Evolutionary conservation across 345 rosid species (phyloP), one percentile per base, ranked within the genome.

Genomic region (Nasturtium officinale): DNA sequence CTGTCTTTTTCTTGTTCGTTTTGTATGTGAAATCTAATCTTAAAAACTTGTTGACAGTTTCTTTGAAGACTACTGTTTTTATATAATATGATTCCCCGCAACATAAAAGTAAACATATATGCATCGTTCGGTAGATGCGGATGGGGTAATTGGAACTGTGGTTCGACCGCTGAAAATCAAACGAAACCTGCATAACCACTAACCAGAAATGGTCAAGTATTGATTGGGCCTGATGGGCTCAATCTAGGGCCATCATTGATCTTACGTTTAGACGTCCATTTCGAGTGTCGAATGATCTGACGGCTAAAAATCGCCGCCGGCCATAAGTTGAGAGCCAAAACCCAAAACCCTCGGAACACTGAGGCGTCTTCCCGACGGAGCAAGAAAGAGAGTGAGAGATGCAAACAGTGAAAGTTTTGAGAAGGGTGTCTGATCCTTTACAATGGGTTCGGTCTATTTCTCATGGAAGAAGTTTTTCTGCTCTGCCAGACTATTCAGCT

Each of bases 401-500:
- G 89, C 90, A 82, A 76, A 83, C 83, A 74, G 37, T 85, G 50
- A 87, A 77, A 77, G 82, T 66, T 77, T 68, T 89, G 57, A 74
- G 69, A 30, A 80, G 74, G 67, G 73, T 67, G 26, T 77, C 72
- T 35, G 52, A 81, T 35, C 77, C 86, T 11, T 37, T 82, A 33
- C 82, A 53, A 45, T 71, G 82, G 82, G 59, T 75, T 77, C 78
- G 83, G 35, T 69, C 77, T 62, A 35, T 53, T 7, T 65, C 87
- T 46, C 42, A 42, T 57, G 73, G 43, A 23, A 84, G 87, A 83
- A 65, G 63, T 63, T 83, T 89, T 46, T 91, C 96, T 54, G 92
- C 93, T 78, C 85, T 68, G 11, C 93, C 95, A 46, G 79, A 72
- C 82, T 84, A 84, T 68, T 74, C 83, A 25, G 64, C 54, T 6